Base-by-base conservation (phyloP, 371 early-diverging fungal genomes). In the Apophysomyces sp. region DNA sequence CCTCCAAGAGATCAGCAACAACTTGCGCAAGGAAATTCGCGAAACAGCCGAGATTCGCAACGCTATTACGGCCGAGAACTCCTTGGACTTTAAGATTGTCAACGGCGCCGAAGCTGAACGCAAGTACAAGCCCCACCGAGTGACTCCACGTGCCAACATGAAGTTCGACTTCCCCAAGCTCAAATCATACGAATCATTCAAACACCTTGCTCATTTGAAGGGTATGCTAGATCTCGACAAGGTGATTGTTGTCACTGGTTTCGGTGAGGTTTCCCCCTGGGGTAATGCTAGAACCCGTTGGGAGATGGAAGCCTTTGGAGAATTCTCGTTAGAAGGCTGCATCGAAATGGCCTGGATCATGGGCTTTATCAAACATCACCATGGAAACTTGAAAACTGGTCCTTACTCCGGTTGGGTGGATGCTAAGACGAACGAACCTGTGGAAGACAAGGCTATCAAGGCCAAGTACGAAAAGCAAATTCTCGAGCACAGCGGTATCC, bases 341-440 rank as follows among this genome's bases (percentile, higher is more conserved):
- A 94, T 97, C 67, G 97, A 97, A 80, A 89, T 97, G 88, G 96
- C 98, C 31, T 95, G 98, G 96, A 92, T 95, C 69, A 96, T 95
- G 97, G 96, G 96, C 61, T 88, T 83, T 71, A 94, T 97, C 76
- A 92, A 90, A 77, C 94, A 94, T 76, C 89, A 89, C 75, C 88
- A 91, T 63, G 97, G 95, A 36, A 89, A 88, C 40, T 84, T 96
- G 68, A 94, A 94, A 84, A 86, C 84, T 73, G 90, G 89, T 44
- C 81, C 81, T 73, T 95, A 95, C 85, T 84, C 93, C 74, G 98
- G 98, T 21, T 97, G 98, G 98, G 86, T 97, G 24, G 96, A 96
- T 74, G 88, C 89, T 61, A 90, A 90, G 79, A 85, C 95, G 62
- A 86, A 83, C 55, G 94, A 95, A 71, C 98, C 98, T 41, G 93